A percentile compares a stretch with the other conserved stretches of the same genome.
These are phyloP conservation scores for Chlorella sp. DNA, from an alignment of 139 green algal species.

Conservation along the genomic window DNA sequence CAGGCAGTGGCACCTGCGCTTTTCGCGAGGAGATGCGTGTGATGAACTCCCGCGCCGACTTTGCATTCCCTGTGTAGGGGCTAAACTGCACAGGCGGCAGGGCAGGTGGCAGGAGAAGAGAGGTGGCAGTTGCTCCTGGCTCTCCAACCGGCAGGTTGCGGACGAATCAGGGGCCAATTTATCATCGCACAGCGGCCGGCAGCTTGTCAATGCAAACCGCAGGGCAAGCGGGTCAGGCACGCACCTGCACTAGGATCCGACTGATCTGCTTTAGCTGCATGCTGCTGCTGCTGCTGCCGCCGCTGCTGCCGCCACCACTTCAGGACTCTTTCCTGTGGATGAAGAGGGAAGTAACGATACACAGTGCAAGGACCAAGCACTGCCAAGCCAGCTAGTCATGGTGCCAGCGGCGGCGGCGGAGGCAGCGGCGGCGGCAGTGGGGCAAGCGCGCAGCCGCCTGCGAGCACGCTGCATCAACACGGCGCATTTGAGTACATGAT, in stretches of 20 bases:
- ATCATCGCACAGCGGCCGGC: too few species aligned
- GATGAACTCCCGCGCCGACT: constrained; percentile 49
- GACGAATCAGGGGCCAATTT: too few species aligned
- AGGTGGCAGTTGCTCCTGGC: too few species aligned
- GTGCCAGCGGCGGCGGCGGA: background rate
- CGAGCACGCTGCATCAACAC: too few species aligned
- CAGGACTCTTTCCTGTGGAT: too few species aligned
- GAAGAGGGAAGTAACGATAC: too few species aligned
- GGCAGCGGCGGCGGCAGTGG: background rate
- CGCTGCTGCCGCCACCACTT: background rate
- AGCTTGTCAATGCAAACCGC: too few species aligned
- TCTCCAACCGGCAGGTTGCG: too few species aligned
- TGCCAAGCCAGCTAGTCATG: background rate
- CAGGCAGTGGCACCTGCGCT: background rate
- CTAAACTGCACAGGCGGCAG: constrained; percentile 31
- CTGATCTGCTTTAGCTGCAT: constrained; percentile 52
- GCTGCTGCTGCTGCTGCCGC: background rate
- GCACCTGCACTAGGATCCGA: constrained; percentile 34
- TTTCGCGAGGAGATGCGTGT: constrained; percentile 11
- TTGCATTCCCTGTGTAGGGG: constrained; percentile 29
- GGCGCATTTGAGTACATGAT: too few species aligned
- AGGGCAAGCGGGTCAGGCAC: too few species aligned
- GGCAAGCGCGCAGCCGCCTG: background rate
- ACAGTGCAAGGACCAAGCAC: too few species aligned
- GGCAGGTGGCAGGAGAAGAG: too few species aligned